Evolutionary conservation across 352 stramenopile genomes (phyloP), one percentile per base, ranked within the genome.

Genomic region (Phytophthora nicotianae): DNA sequence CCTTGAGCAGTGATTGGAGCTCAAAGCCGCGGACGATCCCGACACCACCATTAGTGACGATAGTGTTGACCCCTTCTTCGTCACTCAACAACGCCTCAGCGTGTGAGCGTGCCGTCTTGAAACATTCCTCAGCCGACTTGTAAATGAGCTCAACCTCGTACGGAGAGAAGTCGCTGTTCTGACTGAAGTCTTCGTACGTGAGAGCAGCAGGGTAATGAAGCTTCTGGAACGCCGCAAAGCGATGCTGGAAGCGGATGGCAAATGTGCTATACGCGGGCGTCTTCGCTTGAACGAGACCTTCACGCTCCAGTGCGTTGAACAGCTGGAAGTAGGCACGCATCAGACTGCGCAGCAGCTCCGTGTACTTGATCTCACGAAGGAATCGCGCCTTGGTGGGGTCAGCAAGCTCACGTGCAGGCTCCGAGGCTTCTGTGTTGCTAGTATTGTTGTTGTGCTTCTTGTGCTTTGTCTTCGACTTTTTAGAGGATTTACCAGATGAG

Each of bases 71-170:
- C 48, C 58, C 66, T 57, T 77, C 60, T 17, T 75, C 50, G 35
- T 80, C 74, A 16, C 45, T 62, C 27, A 93, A 42, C 38, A 89
- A 50, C 50, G 73, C 67, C 38, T 95, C 83, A 8, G 74, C 79
- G 41, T 88, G 72, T 13, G 29, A 46, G 5, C 78, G 84, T 3
- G 80, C 80, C 7, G 75, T 66, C 56, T 93, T 93, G 72, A 93
- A 95, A 40, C 87, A 95, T 58, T 95, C 85, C 51, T 95, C 87
- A 0, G 74, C 78, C 32, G 87, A 95, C 51, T 90, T 89, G 75
- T 90, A 92, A 52, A 95, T 88, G 42, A 95, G 61, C 26, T 87
- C 72, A 7, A 88, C 53, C 13, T 84, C 65, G 65, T 90, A 95
- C 21, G 62, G 66, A 50, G 82, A 86, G 53, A 95, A 95, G 49